Evolutionary conservation across 2,329 filamentous ascomycete genomes (phyloP).

Genomic region (Aspergillus fijiensis): DNA sequence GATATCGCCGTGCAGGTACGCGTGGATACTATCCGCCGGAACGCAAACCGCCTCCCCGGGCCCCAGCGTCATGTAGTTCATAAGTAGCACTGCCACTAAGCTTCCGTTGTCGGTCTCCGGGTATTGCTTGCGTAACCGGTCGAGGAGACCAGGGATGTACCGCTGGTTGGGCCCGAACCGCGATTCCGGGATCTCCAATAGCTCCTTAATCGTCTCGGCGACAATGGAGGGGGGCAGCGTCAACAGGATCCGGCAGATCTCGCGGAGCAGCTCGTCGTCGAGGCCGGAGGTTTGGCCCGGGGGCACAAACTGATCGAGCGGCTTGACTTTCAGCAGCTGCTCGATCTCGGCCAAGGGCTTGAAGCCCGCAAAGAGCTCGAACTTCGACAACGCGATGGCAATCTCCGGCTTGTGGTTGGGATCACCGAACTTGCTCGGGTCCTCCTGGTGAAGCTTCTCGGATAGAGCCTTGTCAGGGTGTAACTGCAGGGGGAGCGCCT

Average conservation of each 20-base stretch:
- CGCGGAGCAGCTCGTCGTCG: constrained; percentile 60
- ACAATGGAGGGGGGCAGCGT: constrained; percentile 54
- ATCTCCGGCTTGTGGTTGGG: constrained; percentile 80
- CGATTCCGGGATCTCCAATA: constrained; percentile 50
- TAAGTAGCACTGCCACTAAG: constrained; percentile 67
- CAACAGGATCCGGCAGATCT: constrained; percentile 57
- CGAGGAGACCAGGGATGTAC: constrained; percentile 65
- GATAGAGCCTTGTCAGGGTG: constrained; percentile 71
- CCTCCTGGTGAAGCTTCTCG: constrained; percentile 60
- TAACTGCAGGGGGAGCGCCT: constrained; percentile 72
- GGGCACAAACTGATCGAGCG: constrained; percentile 56
- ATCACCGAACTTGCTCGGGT: constrained; percentile 68
- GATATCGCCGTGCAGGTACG: constrained; percentile 70
- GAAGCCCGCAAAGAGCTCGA: constrained; percentile 75
- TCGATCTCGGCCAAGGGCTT: constrained; percentile 64
- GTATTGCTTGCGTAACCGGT: constrained; percentile 65
- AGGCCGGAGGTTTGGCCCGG: constrained; percentile 37
- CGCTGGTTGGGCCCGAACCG: constrained; percentile 51
- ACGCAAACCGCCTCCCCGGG: constrained; percentile 69
- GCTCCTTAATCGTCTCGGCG: constrained; percentile 52
- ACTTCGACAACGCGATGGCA: constrained; percentile 67
- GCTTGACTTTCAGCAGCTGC: constrained; percentile 55
- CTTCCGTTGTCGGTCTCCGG: constrained; percentile 63
- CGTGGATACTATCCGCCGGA: constrained; percentile 71
- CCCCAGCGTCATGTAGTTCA: constrained; percentile 69